Base-by-base conservation (phyloP, 768 basidiomycete species). In the Coprinopsis sp. region DNA sequence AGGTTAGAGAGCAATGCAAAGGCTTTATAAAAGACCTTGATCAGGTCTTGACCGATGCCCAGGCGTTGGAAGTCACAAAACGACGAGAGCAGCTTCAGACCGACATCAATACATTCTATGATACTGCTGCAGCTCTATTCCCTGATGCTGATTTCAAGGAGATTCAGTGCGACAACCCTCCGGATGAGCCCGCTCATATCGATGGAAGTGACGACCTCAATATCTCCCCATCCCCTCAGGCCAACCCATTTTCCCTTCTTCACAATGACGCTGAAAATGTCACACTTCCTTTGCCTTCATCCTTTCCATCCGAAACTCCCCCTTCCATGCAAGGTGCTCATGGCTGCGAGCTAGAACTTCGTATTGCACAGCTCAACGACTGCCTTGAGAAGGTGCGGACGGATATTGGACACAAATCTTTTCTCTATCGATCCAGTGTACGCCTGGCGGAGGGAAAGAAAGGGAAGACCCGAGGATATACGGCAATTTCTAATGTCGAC, bases 301-400 rank as follows among this genome's bases (percentile, higher is more conserved):
- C 34, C 6, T n/a, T 19, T 37, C n/a, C 16, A 6, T 8, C 6
- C 6, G 34, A 7, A 14, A 14, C 6, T 18, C 34, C 12, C 3
- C 7, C 37, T 13, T 28, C 14, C 13, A 29, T 28, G 25, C 31
- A 33, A 1, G 37, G 37, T 10, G 46, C 36, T 3, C 25, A 34
- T 22, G 16, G 28, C 11, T 41, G 40, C n/a, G 38, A 25, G 1
- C 28, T 7, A 3, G 50, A 44, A 2, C 50, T 47, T 22, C 37
- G 45, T 5, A 36, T 41, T 14, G 33, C 29, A 3, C 31, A 37
- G 31, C 2, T 23, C 31, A 2, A n/a, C 41, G 23, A 28, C 24
- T 38, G 14, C 36, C 23, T 38, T 47, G 55, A 50, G 41, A 16
- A 13, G 50, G 54, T 47, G 31, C 34, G 34, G 8, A 7, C 21